Conservation (phyloP, 768 basidiomycete species). For the Sarcodon sp. region DNA sequence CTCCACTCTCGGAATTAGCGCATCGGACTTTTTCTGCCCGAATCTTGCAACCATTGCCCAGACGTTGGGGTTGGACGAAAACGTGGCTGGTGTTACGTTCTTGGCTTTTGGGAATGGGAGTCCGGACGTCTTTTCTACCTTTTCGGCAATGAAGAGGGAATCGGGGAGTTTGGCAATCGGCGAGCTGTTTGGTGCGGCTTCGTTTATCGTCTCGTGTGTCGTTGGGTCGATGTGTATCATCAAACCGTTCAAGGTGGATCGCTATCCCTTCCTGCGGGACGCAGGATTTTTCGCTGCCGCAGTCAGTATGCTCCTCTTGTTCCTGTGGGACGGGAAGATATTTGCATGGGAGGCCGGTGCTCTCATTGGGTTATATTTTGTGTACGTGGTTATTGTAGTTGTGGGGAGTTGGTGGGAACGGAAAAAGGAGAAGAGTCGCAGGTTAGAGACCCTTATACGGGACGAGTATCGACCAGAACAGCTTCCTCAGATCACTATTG, state of each 20-base stretch:
- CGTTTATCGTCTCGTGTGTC: constrained; percentile 93
- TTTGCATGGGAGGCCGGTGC: constrained; percentile 55
- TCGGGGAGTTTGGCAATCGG: constrained; percentile 90
- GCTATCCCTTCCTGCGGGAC: constrained; percentile 78
- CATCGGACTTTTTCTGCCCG: constrained; percentile 95
- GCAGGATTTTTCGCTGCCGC: constrained; percentile 90
- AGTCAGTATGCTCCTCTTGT: constrained; percentile 59
- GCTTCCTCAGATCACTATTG: constrained; percentile 18
- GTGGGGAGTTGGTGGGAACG: constrained; percentile 67
- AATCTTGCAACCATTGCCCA: constrained; percentile 87
- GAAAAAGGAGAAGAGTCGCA: constrained; percentile 32
- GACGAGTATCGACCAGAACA: constrained; percentile 46
- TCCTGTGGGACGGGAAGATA: constrained; percentile 68
- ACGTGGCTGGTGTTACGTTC: constrained; percentile 92
- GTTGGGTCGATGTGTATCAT: constrained; percentile 98
- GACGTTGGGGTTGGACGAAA: constrained; percentile 79
- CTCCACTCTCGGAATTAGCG: constrained; percentile 88
- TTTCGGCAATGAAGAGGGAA: constrained; percentile 77
- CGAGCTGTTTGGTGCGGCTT: constrained; percentile 88
- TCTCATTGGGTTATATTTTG: constrained; percentile 61
- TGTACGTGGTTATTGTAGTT: constrained; percentile 71
- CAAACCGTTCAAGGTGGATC: constrained; percentile 81
- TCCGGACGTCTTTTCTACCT: constrained; percentile 93
- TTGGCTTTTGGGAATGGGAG: constrained; percentile 96
- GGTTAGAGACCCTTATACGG: constrained; percentile 38